phyloP scores from a whole-genome alignment of 139 green algal genomes.

The Astrephomene gubernaculifera region DNA sequence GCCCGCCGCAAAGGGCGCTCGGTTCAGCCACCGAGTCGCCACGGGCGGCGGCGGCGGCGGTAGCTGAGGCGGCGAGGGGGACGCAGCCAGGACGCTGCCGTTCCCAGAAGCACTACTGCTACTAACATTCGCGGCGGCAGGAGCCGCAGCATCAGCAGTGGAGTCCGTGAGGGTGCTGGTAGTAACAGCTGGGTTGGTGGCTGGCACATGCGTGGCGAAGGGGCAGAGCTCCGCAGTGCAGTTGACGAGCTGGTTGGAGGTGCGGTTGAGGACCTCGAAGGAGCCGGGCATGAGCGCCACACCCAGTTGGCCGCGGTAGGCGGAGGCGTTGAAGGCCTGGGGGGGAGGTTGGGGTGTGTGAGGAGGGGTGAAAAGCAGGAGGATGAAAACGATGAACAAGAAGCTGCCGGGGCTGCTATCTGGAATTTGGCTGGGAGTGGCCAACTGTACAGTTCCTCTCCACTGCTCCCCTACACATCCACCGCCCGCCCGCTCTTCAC shows the following conservation, averaged over 20 bases:
- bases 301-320: slow-evolving; percentile 38
- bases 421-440: too few species aligned
- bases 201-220: slow-evolving; percentile 9
- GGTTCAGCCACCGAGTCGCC: slow-evolving; percentile 38
- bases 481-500: too few species aligned
- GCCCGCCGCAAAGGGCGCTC: slow-evolving; percentile 27
- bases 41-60: neutral
- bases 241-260: slow-evolving; percentile 15
- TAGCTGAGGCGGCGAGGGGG: too few species aligned
- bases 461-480: too few species aligned
- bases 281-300: slow-evolving; percentile 38
- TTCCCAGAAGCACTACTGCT: too few species aligned
- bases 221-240: slow-evolving; percentile 45
- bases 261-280: slow-evolving; percentile 43
- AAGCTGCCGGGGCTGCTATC: too few species aligned
- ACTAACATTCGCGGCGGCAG: too few species aligned
- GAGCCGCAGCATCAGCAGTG: neutral
- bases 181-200: too few species aligned
- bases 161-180: neutral
- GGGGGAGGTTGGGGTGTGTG: neutral
- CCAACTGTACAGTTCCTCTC: too few species aligned
- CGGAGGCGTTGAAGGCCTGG: slow-evolving; percentile 20
- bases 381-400: too few species aligned
- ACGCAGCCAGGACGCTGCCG: too few species aligned
- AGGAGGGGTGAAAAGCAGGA: too few species aligned